Base-by-base conservation (phyloP, 495 filamentous ascomycete species). In the Pyrenula aspistea region DNA sequence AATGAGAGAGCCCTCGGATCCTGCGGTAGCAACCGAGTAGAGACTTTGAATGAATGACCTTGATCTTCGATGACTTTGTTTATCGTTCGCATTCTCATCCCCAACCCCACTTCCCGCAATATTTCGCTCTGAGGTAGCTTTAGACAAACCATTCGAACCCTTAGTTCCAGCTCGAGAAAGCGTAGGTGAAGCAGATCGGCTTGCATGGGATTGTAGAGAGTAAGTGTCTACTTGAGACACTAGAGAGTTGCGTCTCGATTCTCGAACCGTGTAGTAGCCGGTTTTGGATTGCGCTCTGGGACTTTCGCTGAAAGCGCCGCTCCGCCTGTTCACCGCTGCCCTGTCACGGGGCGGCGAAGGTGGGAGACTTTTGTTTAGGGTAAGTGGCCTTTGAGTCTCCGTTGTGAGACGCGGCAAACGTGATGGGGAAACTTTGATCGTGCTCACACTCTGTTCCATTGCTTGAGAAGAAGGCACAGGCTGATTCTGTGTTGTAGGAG, bases 21-120 rank as follows among this genome's bases (percentile, higher is more conserved):
- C 81, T 19, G 78, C 80, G 10, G 82, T 82, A 22, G 76, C 75
- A 0, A 89, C 66, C 0, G 86, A 89, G 62, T 88, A 89, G 59
- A 90, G 81, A 57, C 86, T 89, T 2, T 84, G 79, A 1, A 73
- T 63, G 51, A 68, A 71, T 22, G 72, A 72, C 20, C 68, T 63
- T 2, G 67, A 67, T 54, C 63, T 62, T 58, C 50, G 56, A 49
- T 71, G 69, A 31, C 65, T 59, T 57, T 36, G 15, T 4, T 1
- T 53, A 53, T 62, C 55, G 2, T 71, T 65, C 2, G 72, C 71
- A 24, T 60, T 51, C 3, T 70, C 68, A 2, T 67, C 63, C 24
- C 55, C 53, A 25, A 74, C 72, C 36, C 64, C 65, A 56, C 65
- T 63, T 15, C 65, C 58, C 0, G 72, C 24, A 10, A 71, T 66